phyloP scores from a whole-genome alignment of 2,329 filamentous ascomycete species.

The Fonsecaea pedrosoi region DNA sequence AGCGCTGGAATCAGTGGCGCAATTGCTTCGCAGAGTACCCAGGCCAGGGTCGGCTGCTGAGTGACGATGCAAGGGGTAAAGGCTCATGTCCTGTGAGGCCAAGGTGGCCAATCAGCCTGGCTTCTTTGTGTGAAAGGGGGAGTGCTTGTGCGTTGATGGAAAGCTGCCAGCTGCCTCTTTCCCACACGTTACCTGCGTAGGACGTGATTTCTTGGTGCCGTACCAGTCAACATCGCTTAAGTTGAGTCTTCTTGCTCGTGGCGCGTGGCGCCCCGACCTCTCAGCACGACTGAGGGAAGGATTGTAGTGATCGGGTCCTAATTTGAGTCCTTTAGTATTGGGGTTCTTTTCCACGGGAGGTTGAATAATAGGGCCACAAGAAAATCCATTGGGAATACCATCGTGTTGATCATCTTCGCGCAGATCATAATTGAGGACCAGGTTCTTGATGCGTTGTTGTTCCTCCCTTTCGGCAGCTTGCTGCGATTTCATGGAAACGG shows the following conservation, averaged over 20 bases:
- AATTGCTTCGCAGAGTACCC: background rate
- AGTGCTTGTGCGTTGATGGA: constrained; percentile 21
- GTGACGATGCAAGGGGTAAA: background rate
- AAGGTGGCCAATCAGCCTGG: constrained; percentile 39
- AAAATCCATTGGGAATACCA: constrained; percentile 63
- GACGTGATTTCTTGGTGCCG: constrained; percentile 42
- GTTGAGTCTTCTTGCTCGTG: constrained; percentile 87
- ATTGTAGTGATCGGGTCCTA: constrained; percentile 52
- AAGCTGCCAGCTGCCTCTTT: constrained; percentile 19
- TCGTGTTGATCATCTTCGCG: constrained; percentile 80
- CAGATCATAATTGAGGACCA: constrained; percentile 95
- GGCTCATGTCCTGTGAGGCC: constrained; percentile 30
- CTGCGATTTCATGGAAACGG: constrained; percentile 93
- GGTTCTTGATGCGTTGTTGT: constrained; percentile 96
- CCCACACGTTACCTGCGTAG: constrained; percentile 12
- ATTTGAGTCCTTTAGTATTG: constrained; percentile 45
- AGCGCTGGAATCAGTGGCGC: background rate
- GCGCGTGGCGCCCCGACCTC: constrained; percentile 70
- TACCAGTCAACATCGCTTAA: constrained; percentile 99
- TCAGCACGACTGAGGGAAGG: constrained; percentile 52
- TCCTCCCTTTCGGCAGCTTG: constrained; percentile 95
- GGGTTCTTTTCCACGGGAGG: constrained; percentile 40
- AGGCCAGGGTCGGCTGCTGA: background rate
- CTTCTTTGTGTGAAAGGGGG: constrained; percentile 32
- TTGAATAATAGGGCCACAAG: constrained; percentile 50